phyloP scores from a whole-genome alignment of 2,329 filamentous ascomycete species.

The Aspergillus cejpii region DNA sequence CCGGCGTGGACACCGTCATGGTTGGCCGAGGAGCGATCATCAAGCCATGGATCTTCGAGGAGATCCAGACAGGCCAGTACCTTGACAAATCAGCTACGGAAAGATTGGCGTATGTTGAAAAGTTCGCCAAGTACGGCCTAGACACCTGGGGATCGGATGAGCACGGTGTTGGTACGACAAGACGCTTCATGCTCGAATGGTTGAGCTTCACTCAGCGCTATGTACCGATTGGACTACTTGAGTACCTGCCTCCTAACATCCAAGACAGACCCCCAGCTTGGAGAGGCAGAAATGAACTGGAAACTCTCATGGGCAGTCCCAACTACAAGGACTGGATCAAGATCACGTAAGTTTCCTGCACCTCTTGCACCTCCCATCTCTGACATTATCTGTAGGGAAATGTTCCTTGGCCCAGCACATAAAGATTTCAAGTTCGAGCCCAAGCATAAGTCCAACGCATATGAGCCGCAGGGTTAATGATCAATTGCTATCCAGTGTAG shows the following conservation, averaged over 20 bases:
- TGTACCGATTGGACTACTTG: constrained; percentile 79
- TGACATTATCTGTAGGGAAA: no score
- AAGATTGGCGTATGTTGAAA: constrained; percentile 76
- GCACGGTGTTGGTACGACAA: constrained; percentile 80
- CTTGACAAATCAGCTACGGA: constrained; percentile 90
- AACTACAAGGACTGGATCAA: constrained; percentile 99
- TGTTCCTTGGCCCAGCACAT: constrained; percentile 91
- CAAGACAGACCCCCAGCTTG: constrained; percentile 86
- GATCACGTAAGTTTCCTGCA: constrained; percentile 69
- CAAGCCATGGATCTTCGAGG: constrained; percentile 98
- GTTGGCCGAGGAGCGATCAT: constrained; percentile 90
- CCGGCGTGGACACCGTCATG: constrained; percentile 90
- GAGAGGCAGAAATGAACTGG: constrained; percentile 76
- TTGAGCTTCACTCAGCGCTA: constrained; percentile 90
- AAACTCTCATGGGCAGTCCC: constrained; percentile 82
- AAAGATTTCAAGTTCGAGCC: constrained; percentile 89
- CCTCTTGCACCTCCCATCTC: no score
- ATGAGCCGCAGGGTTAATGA: constrained; percentile 61
- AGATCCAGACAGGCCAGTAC: constrained; percentile 86
- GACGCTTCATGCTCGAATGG: constrained; percentile 91
- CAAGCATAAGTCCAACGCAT: constrained; percentile 94
- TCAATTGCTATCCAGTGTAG: neutral
- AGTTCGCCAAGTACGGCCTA: constrained; percentile 82
- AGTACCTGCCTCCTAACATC: constrained; percentile 77
- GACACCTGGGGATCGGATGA: constrained; percentile 96